A percentile compares a stretch with the other conserved stretches of the same genome.
Evolutionary conservation across 1,139 yeast genomes (phyloP).

Genomic region (Magnusiomyces starmeri): DNA sequence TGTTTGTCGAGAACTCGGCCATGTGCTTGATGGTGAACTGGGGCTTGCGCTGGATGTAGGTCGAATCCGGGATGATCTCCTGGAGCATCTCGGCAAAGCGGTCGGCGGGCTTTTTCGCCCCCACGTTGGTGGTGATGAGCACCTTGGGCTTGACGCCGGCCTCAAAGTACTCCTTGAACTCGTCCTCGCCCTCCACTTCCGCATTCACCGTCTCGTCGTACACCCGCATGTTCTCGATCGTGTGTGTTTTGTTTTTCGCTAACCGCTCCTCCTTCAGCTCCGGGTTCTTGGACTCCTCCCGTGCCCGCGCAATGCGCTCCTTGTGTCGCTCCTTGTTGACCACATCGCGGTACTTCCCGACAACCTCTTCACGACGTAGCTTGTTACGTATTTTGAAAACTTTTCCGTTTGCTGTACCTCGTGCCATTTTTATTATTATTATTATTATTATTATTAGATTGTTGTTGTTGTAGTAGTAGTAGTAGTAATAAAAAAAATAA

Average conservation of each 20-base stretch:
- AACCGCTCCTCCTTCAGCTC: constrained; percentile 73
- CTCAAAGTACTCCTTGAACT: constrained; percentile 54
- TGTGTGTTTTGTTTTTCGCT: constrained; percentile 72
- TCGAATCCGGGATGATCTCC: constrained; percentile 78
- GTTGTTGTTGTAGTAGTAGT: background rate
- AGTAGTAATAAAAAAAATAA: background rate
- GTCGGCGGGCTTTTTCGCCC: constrained; percentile 81
- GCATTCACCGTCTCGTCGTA: constrained; percentile 79
- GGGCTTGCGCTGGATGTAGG: constrained; percentile 78
- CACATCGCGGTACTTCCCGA: constrained; percentile 65
- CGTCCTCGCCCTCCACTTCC: constrained; percentile 79
- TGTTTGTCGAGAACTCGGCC: constrained; percentile 68
- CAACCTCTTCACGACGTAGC: constrained; percentile 70
- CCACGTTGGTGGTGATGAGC: constrained; percentile 77
- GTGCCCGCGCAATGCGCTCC: constrained; percentile 67
- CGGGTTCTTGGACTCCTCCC: constrained; percentile 77
- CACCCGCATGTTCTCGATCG: constrained; percentile 82
- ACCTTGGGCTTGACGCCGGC: constrained; percentile 68
- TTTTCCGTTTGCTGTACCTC: constrained; percentile 13
- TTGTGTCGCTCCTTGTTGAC: constrained; percentile 72
- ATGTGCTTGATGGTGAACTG: constrained; percentile 82
- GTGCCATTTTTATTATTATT: constrained; percentile 8
- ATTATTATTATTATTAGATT: background rate
- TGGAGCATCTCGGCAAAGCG: constrained; percentile 82
- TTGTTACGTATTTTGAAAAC: constrained; percentile 41